A percentile compares a stretch with the other conserved stretches of the same genome.
These are phyloP conservation scores for Raddia guianensis DNA, from an alignment of 176 grass and related monocot species.

Conservation along the genomic window DNA sequence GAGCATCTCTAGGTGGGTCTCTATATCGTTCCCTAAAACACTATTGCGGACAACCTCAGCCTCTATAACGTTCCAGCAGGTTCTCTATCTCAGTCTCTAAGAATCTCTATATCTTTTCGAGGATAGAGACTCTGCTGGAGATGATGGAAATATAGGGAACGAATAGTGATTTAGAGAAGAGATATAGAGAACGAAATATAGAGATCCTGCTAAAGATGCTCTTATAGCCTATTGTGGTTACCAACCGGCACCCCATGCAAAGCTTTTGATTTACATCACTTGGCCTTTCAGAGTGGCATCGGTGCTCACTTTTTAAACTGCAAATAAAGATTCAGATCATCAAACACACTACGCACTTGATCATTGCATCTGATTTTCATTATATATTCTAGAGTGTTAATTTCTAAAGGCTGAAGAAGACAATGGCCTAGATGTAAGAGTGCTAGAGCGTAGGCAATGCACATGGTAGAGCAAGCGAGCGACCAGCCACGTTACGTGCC, in stretches of 20 bases:
- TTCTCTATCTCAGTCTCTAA: too few relatives aligned
- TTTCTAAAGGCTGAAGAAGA: neutral
- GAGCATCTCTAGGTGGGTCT: too few relatives aligned
- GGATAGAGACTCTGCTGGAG: too few relatives aligned
- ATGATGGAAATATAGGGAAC: too few relatives aligned
- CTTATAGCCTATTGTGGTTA: neutral
- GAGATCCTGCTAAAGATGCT: too few relatives aligned
- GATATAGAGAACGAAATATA: too few relatives aligned
- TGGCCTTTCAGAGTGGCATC: neutral
- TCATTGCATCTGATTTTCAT: too few relatives aligned
- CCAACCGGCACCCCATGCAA: constrained; percentile 30
- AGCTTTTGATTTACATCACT: neutral
- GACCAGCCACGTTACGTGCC: neutral
- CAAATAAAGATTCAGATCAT: neutral
- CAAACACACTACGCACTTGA: neutral
- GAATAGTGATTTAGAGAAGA: too few relatives aligned
- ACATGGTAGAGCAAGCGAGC: neutral
- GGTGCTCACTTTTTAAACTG: neutral
- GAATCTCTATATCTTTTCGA: too few relatives aligned
- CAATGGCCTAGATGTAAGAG: neutral
- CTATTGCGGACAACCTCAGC: too few relatives aligned
- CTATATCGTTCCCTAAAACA: too few relatives aligned
- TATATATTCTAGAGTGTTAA: neutral
- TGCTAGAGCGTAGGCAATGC: neutral
- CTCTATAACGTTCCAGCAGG: too few relatives aligned